Conservation (phyloP, 805 yeast species). For the Candida easanensis region DNA sequence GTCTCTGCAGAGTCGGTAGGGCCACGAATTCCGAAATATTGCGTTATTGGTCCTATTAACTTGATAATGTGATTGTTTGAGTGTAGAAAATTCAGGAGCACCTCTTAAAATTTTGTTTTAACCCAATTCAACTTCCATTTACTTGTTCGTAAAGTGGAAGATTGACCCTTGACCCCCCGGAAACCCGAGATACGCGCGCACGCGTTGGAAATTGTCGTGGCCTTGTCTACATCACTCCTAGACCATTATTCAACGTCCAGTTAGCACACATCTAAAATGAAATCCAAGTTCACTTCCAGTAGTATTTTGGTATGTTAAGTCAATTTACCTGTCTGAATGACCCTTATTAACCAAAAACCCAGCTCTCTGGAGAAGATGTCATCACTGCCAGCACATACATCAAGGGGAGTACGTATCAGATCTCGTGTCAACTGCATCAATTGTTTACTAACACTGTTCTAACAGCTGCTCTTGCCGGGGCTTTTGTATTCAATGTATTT, state of each 20-base stretch:
- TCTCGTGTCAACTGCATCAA: background rate
- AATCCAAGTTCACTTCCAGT: background rate
- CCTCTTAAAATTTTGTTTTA: too few relatives aligned
- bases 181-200: too few relatives aligned
- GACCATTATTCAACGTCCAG: too few relatives aligned
- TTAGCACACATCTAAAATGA: too few relatives aligned
- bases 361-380: background rate
- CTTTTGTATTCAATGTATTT: background rate
- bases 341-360: background rate
- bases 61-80: too few relatives aligned
- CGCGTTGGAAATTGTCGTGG: too few relatives aligned
- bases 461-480: slow-evolving; percentile 2
- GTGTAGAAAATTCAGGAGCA: too few relatives aligned
- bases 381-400: background rate
- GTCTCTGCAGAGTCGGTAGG: background rate
- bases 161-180: too few relatives aligned
- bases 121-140: too few relatives aligned
- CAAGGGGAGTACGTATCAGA: background rate
- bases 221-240: too few relatives aligned
- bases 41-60: too few relatives aligned
- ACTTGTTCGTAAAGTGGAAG: too few relatives aligned
- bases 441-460: background rate
- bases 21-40: background rate
- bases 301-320: background rate
- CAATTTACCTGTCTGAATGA: background rate